phyloP scores from a whole-genome alignment of 345 rosid species.

The Dovyalis caffra region DNA sequence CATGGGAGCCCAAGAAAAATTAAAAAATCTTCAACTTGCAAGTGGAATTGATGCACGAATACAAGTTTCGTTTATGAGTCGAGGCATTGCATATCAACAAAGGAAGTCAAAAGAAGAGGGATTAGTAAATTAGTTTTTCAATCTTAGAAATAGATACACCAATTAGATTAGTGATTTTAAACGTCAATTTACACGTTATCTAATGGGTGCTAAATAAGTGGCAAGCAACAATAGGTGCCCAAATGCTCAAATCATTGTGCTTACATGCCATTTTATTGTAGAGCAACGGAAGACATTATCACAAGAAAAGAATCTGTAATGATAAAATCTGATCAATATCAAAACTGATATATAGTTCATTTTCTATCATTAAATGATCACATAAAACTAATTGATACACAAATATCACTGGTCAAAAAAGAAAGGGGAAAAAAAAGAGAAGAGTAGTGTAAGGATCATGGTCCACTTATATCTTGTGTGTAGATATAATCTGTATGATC shows the following conservation, averaged over 20 bases:
- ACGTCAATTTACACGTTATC: not conserved
- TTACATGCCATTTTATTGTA: not conserved
- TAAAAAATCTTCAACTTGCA: too few species aligned
- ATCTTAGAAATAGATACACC: not conserved
- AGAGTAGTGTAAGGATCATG: conserved; percentile 1
- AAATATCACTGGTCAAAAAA: not conserved
- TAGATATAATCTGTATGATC: conserved; percentile 60
- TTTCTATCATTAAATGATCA: not conserved
- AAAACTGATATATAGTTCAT: not conserved
- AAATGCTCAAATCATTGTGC: not conserved
- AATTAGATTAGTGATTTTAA: not conserved
- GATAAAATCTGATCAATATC: not conserved
- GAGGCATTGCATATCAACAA: too few species aligned
- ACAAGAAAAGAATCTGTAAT: not conserved
- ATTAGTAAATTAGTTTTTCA: too few species aligned
- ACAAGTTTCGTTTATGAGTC: too few species aligned
- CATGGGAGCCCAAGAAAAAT: not conserved
- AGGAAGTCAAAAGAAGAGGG: too few species aligned
- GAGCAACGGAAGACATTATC: not conserved
- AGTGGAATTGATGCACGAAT: too few species aligned
- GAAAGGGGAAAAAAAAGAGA: not conserved
- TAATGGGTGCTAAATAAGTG: not conserved
- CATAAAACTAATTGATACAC: not conserved
- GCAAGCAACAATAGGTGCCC: not conserved
- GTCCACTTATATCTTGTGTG: conserved; percentile 42